Evolutionary conservation across 2,329 filamentous ascomycete genomes (phyloP).

Genomic region (Exophiala phaeomuriformis): DNA sequence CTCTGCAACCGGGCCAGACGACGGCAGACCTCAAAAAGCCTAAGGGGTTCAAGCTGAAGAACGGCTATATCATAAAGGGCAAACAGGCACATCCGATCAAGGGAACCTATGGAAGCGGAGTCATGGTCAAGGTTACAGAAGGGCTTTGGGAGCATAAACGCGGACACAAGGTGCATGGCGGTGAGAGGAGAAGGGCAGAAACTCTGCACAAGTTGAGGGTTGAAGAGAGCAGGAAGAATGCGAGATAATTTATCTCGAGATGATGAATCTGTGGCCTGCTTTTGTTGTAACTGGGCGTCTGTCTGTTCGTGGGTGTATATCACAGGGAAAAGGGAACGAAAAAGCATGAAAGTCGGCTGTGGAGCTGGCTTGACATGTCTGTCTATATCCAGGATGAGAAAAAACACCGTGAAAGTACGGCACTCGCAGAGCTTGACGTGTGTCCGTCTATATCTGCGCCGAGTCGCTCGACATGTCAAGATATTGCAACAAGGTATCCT

Average conservation of each 20-base stretch:
- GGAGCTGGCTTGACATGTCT: too few relatives aligned
- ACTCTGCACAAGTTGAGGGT: constrained; percentile 79
- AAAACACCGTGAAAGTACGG: too few relatives aligned
- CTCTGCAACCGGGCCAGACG: constrained; percentile 36
- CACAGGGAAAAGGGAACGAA: neutral
- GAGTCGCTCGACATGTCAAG: too few relatives aligned
- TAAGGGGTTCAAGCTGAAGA: constrained; percentile 59
- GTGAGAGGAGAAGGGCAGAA: constrained; percentile 81
- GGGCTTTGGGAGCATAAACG: constrained; percentile 87
- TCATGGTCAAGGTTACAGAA: constrained; percentile 64
- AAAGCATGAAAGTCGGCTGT: too few relatives aligned
- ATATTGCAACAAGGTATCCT: too few relatives aligned
- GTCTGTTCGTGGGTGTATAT: neutral
- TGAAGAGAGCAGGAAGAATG: constrained; percentile 63
- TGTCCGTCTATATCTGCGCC: too few relatives aligned
- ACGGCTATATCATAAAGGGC: constrained; percentile 63
- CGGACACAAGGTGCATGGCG: constrained; percentile 90
- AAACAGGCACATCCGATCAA: constrained; percentile 65
- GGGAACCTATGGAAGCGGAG: constrained; percentile 52
- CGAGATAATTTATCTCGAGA: constrained; percentile 3
- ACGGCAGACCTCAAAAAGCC: constrained; percentile 48
- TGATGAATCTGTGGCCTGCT: too few relatives aligned
- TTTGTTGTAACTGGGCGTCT: too few relatives aligned
- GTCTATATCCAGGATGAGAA: too few relatives aligned
- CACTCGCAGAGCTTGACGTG: too few relatives aligned